Evolutionary conservation across 768 basidiomycete species (phyloP), one percentile per base, ranked within the genome.

Genomic region (Termitomyces sp.): DNA sequence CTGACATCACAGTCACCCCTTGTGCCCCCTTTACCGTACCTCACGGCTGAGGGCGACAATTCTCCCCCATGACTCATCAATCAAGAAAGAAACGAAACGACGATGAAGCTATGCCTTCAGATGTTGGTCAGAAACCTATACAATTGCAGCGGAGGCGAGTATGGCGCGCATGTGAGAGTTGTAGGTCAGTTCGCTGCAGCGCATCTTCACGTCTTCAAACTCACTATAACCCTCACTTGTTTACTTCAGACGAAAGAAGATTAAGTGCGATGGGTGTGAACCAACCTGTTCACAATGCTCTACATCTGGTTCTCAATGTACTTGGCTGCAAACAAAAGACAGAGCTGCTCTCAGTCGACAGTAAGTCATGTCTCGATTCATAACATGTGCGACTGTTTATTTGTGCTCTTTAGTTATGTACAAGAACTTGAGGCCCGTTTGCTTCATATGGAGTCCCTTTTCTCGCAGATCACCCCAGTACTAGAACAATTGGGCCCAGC

Each of bases 271-370:
- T 74, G 92, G 92, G 62, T 82, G 77, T 65, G 92, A 94, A 68
- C 92, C 92, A 13, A 88, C 86, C 12, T 94, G 92, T 64, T 87
- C 89, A 0, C 92, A 93, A 66, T 94, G 92, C 67, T 69, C 82
- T 18, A 74, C 82, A 43, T 87, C 90, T 7, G 84, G 83, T 46
- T 87, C 88, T 0, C 82, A 85, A 63, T 94, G 92, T 67, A 90
- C 88, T 44, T 94, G 92, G 92, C 76, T 92, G 43, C 92, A 94
- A 73, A 94, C 92, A 6, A 93, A 92, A 74, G 92, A 94, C 72
- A 85, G 92, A 65, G 92, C 92, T 24, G 92, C 92, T 5, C 74
- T 93, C 61, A 94, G 92, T 68, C 80, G 92, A 78, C 92, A 94
- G 92, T 94, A 69, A 62, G 92, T 79, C 53, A 3, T 59, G 36